Base-by-base conservation (phyloP, 2,329 filamentous ascomycete genomes). In the Verticillium nonalfalfae region DNA sequence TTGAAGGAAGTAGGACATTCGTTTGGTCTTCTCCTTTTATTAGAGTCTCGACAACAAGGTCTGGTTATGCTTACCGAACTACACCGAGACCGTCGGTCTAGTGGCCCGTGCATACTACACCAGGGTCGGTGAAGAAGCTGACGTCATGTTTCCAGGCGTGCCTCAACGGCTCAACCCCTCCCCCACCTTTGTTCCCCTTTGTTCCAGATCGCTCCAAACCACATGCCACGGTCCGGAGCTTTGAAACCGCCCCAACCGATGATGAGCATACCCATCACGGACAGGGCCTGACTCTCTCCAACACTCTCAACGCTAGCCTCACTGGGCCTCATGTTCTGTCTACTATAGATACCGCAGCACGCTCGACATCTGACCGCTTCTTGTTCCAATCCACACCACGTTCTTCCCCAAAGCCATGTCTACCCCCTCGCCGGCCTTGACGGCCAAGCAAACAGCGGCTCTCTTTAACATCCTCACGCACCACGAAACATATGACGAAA, bases 401-500 rank as follows among this genome's bases (percentile, higher is more conserved):
- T n/a, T n/a, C 9, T 45, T 26, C 18, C 10, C 45, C 45, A 7
- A n/a, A n/a, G 45, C 18, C 45, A 52, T 52, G 45, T 52, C 45
- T 21, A 26, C 45, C 45, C 45, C 45, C 18, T 52, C 45, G 1
- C 45, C 45, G 13, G n/a, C 45, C 66, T 70, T 76, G 56, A 71
- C 70, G 50, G 65, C 68, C 26, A 69, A 72, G 63, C 84, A 86
- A 66, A 73, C 79, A 7, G 75, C 76, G 58, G 83, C 84, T 14
- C 78, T 87, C 15, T 80, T 87, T 65, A 81, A 87, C 68, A 85
- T 87, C 59, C 78, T 87, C 60, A 82, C 82, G 36, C 85, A 87
- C 67, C 70, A 82, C 64, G 79, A 86, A 71, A 84, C 83, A 1
- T 88, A 87, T 67, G 73, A 81, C 13, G 90, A 95, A 73, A 90